Percentiles rank a stretch among this genome's conserved stretches.
phyloP scores from a whole-genome alignment of 305 asterid species.

The Petunia hybrid region DNA sequence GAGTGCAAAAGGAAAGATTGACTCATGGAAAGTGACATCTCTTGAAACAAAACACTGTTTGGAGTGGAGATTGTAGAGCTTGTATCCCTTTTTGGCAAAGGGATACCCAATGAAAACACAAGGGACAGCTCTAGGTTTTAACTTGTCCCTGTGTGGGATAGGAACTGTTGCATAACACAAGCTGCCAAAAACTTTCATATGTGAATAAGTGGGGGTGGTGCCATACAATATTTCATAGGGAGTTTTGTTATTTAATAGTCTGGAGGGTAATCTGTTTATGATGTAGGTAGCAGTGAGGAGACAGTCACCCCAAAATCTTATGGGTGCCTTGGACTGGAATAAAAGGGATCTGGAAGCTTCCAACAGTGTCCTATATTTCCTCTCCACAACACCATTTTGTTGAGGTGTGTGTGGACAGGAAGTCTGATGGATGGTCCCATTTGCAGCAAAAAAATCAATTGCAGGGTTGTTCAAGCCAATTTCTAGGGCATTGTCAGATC shows the following conservation, averaged over 20 bases:
- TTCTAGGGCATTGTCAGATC: no score
- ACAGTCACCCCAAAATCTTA: not conserved
- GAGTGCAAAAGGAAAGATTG: not conserved
- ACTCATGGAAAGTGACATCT: not conserved
- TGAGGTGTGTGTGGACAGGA: constrained; percentile 4
- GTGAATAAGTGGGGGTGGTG: no score
- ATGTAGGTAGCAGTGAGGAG: not conserved
- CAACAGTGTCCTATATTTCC: not conserved
- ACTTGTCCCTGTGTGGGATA: no score
- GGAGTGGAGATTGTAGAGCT: not conserved
- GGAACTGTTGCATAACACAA: no score
- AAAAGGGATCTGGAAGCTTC: not conserved
- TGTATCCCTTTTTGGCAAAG: not conserved
- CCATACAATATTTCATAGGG: not conserved
- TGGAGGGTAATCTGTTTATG: not conserved
- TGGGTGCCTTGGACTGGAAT: not conserved
- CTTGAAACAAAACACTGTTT: not conserved
- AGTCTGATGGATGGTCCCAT: not conserved
- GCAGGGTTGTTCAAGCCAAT: no score
- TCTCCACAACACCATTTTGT: not conserved
- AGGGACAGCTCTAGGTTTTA: not conserved
- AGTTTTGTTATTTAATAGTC: not conserved
- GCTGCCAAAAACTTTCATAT: not conserved
- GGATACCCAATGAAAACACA: not conserved
- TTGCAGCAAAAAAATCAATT: no score